Conservation (phyloP, 257 asterid genomes). For the Capsicum rhomboideum region DNA sequence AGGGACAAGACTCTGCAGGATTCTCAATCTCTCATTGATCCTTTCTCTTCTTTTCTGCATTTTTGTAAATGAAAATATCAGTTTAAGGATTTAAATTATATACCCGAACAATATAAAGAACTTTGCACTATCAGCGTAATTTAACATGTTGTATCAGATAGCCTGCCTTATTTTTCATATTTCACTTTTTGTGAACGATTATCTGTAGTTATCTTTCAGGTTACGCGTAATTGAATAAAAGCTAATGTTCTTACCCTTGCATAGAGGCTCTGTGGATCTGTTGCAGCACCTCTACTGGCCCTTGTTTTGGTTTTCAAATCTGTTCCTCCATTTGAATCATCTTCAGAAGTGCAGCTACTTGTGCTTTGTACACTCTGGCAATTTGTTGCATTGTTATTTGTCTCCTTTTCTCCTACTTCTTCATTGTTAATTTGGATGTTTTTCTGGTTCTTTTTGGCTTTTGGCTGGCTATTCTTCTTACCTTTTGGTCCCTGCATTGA, state of each 20-base stretch:
- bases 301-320: constrained; percentile 10
- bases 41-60: constrained; percentile 79
- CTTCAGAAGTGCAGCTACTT: constrained; percentile 36
- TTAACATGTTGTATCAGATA: background rate
- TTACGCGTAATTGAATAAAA: background rate
- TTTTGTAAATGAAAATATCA: background rate
- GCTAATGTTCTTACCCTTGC: constrained; percentile 54
- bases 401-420: constrained; percentile 36
- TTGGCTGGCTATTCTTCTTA: constrained; percentile 18
- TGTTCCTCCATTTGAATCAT: constrained; percentile 14
- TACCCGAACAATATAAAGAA: background rate
- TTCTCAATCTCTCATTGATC: constrained; percentile 74
- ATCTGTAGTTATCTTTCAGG: background rate
- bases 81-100: background rate
- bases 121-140: rapidly evolving
- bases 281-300: constrained; percentile 59
- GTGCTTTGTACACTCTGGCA: constrained; percentile 15
- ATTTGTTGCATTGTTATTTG: constrained; percentile 8
- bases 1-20: constrained; percentile 81
- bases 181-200: background rate
- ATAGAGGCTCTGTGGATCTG: constrained; percentile 86
- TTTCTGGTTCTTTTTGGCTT: constrained; percentile 29
- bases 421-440: constrained; percentile 3
- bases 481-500: constrained; percentile 26
- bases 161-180: background rate